Base-by-base conservation (phyloP, 257 asterid genomes). In the Ajuga chamaepitys region DNA sequence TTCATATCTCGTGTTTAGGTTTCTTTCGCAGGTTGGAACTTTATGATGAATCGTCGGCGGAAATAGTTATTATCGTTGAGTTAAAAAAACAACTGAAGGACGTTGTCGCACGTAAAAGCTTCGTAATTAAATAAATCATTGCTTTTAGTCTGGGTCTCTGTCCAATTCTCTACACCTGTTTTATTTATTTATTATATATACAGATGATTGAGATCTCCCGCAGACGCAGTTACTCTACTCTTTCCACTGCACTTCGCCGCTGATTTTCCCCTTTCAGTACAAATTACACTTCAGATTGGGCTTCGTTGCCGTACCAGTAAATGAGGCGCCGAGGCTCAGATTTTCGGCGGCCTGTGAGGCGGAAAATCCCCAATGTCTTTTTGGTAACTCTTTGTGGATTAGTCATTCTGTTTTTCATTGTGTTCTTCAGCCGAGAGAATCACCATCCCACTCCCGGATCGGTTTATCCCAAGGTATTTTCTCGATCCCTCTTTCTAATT, bases 241-340 rank as follows among this genome's bases (percentile, higher is more conserved):
- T 70, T 26, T 21, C 66, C 50, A 70, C 70, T 57, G 35, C 66
- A 46, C 40, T 48, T 45, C 30, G 1, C 34, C 70, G 2, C 67
- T 46, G 48, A 54, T 61, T 55, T 26, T 34, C 7, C 21, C 32
- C 45, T 30, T 2, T 24, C 12, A 25, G 34, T 11, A 28, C 22
- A 1, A 42, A 45, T 32, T 38, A 37, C 48, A 30, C 17, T 55
- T 52, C 50, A 60, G 55, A 59, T 30, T 4, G 37, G 37, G 5
- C 37, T 30, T 5, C 37, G 5, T 16, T 21, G 20, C 40, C 55
- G 37, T 38, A 16, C 41, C 64, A 3, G 48, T 52, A 67, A 56
- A 90, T 87, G 97, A 83, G 95, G 84, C 88, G 92, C 66, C 83
- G 97, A 52, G 89, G 91, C 17, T 57, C 87, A 17, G 95, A 90